Conservation (phyloP, 1,284 basidiomycete genomes). For the Boletus holoroseus region DNA sequence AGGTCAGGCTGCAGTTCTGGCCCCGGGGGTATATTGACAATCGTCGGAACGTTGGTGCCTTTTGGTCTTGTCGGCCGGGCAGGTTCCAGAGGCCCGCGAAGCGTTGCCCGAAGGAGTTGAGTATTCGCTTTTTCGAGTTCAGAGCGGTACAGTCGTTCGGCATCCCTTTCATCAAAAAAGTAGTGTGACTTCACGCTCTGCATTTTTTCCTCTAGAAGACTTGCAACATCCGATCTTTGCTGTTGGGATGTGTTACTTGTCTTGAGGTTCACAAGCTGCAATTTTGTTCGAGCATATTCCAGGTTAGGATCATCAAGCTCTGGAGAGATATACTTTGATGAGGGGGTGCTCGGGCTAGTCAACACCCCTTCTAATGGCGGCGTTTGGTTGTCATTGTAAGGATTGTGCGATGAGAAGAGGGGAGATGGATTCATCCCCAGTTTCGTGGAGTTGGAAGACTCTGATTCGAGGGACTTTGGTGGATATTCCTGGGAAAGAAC, state of each 20-base stretch:
- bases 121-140: constrained; percentile 54
- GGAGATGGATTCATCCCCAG: constrained; percentile 37
- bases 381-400: constrained; percentile 11
- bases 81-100: constrained; percentile 39
- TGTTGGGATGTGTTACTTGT: not conserved
- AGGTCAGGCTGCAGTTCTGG: constrained; percentile 34
- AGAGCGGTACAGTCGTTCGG: constrained; percentile 52
- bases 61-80: not conserved
- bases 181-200: constrained; percentile 60
- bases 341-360: constrained; percentile 13
- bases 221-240: constrained; percentile 6
- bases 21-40: not conserved
- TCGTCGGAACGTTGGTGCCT: constrained; percentile 1
- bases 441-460: constrained; percentile 15
- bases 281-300: constrained; percentile 57
- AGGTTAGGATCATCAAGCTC: constrained; percentile 54
- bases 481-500: constrained; percentile 2
- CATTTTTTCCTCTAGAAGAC: constrained; percentile 49
- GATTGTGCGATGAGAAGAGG: constrained; percentile 34
- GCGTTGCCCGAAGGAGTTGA: constrained; percentile 46
- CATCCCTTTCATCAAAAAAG: constrained; percentile 71
- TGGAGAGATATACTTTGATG: constrained; percentile 31
- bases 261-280: constrained; percentile 46
- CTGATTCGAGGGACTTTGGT: not conserved
- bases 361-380: constrained; percentile 17